A percentile compares a stretch with the other conserved stretches of the same genome.
Evolutionary conservation across 163 green algal species (phyloP).

Genomic region (Chlorella variabilis): DNA sequence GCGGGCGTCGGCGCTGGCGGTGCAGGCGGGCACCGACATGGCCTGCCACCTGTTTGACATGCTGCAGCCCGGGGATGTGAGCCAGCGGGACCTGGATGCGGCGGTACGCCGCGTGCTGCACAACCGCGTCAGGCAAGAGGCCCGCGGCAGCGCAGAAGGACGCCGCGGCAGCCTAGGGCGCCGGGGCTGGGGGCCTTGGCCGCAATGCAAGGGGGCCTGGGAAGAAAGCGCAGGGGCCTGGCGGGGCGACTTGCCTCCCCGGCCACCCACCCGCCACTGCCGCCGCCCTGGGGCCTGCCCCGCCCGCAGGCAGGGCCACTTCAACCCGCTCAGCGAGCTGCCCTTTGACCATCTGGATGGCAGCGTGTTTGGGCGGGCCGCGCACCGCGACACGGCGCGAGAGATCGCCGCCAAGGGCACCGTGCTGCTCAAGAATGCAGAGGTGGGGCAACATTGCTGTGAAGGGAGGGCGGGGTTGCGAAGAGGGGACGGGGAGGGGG

Average conservation of each 20-base stretch:
- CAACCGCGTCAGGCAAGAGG: neutral
- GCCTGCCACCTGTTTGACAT: slow-evolving; percentile 7
- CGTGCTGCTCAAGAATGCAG: slow-evolving; percentile 22
- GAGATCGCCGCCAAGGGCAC: slow-evolving; percentile 6
- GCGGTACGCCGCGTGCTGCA: neutral
- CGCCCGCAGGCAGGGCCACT: slow-evolving; percentile 29
- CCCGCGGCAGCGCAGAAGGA: too few relatives aligned
- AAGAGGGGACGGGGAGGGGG: neutral
- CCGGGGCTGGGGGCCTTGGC: too few relatives aligned
- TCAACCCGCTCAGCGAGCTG: neutral
- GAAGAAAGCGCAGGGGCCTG: too few relatives aligned
- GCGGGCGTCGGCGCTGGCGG: neutral
- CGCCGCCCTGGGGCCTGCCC: too few relatives aligned
- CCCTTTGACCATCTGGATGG: neutral
- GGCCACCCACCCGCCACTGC: too few relatives aligned
- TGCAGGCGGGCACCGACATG: slow-evolving; percentile 8
- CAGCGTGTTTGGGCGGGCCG: neutral
- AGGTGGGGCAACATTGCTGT: too few relatives aligned
- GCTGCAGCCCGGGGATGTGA: neutral
- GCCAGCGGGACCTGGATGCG: neutral
- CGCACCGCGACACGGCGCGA: neutral
- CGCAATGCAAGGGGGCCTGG: too few relatives aligned
- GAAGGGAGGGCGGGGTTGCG: neutral
- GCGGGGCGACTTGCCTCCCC: too few relatives aligned
- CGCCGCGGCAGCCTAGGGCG: too few relatives aligned